phyloP scores from a whole-genome alignment of 116 monocot species.

The Cymodocea nodosa region DNA sequence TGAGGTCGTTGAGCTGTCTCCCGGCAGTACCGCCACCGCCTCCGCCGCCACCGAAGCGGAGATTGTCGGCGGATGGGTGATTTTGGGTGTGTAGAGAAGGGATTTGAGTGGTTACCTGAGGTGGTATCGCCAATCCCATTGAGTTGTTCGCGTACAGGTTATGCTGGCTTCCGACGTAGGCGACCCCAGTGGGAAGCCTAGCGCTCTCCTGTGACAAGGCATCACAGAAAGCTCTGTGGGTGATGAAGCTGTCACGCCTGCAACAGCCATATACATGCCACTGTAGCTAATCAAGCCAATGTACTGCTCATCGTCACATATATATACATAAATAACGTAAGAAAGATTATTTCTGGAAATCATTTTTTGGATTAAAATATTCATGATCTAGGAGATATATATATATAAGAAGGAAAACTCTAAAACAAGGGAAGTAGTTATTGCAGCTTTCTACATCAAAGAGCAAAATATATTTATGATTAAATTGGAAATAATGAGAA shows the following conservation, averaged over 20 bases:
- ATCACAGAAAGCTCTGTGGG: constrained; percentile 96
- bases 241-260: constrained; percentile 99
- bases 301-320: too few species aligned
- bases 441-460: too few species aligned
- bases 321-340: too few species aligned
- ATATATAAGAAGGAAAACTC: too few species aligned
- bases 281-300: too few species aligned
- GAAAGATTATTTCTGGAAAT: too few species aligned
- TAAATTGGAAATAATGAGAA: too few species aligned
- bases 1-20: constrained; percentile 34
- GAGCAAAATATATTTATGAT: too few species aligned
- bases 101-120: constrained; percentile 21
- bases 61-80: constrained; percentile 17
- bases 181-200: constrained; percentile 33
- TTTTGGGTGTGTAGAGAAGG: constrained; percentile 10
- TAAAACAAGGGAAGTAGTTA: too few species aligned
- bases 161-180: constrained; percentile 18
- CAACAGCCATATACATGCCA: neutral
- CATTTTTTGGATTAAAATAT: too few species aligned
- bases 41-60: constrained; percentile 33
- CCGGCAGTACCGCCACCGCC: constrained; percentile 2
- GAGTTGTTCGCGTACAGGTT: constrained; percentile 24
- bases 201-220: constrained; percentile 85
- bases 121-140: constrained; percentile 19
- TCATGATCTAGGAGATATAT: too few species aligned